These are phyloP conservation scores for Citrullus colocynthis DNA, from an alignment of 306 rosid species.

Conservation along the genomic window DNA sequence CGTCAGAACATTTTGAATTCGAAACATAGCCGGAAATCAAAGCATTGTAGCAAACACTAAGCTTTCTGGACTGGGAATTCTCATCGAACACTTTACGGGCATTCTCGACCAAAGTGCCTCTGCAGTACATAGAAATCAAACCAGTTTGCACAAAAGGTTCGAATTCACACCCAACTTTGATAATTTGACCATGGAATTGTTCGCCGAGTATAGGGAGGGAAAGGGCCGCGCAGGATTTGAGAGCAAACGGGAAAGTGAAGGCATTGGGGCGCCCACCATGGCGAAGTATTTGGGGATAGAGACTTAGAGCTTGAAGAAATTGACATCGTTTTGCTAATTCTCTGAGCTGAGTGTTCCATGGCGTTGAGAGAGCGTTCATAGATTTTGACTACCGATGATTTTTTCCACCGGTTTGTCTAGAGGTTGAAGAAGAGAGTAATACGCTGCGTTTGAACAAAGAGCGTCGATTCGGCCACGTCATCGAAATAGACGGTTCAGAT, in stretches of 20 bases:
- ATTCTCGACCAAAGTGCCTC: slow-evolving; percentile 10
- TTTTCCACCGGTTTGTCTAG: neutral
- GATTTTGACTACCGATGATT: neutral
- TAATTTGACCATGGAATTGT: slow-evolving; percentile 57
- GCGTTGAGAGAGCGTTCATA: slow-evolving; percentile 14
- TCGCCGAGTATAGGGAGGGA: slow-evolving; percentile 41
- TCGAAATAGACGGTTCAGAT: neutral
- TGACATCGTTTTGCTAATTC: slow-evolving; percentile 52
- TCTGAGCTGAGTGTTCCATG: slow-evolving; percentile 59
- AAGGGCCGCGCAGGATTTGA: slow-evolving; percentile 75
- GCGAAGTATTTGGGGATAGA: slow-evolving; percentile 69
- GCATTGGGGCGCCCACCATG: slow-evolving; percentile 48
- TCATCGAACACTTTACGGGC: slow-evolving; percentile 77
- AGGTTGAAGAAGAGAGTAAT: neutral
- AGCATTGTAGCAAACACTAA: slow-evolving; percentile 58
- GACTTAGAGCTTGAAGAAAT: slow-evolving; percentile 42
- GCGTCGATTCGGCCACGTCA: neutral
- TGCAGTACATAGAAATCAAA: slow-evolving; percentile 51
- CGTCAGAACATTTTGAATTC: slow-evolving; percentile 30
- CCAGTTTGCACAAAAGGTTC: slow-evolving; percentile 75
- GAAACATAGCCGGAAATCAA: slow-evolving; percentile 53
- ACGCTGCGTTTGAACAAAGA: neutral
- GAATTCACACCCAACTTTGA: slow-evolving; percentile 50
- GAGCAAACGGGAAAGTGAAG: slow-evolving; percentile 70
- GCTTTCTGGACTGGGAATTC: slow-evolving; percentile 17